Evolutionary conservation across 148 eudicot genomes (phyloP).

Genomic region (Fagopyrum esculentum): DNA sequence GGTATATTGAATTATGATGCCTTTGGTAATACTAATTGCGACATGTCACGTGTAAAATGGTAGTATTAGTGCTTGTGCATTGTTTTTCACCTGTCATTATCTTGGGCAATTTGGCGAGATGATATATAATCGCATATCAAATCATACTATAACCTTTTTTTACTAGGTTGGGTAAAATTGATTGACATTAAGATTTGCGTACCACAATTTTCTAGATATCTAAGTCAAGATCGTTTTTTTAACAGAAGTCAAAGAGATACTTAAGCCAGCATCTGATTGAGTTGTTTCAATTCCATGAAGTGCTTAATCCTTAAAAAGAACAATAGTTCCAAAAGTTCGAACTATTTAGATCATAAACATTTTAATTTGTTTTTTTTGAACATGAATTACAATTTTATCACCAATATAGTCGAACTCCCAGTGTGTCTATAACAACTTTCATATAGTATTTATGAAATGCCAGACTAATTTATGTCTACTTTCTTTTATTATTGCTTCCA

Average conservation of each 20-base stretch:
- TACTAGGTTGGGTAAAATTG: not conserved
- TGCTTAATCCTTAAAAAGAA: not conserved
- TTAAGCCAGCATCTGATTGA: not conserved
- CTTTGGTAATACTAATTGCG: not conserved
- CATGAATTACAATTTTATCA: not conserved
- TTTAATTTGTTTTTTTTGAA: not conserved
- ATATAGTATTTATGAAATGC: not conserved
- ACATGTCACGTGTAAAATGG: not conserved
- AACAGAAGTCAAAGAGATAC: not conserved
- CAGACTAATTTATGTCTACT: not conserved
- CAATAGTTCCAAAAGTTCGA: not conserved
- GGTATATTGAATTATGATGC: not conserved
- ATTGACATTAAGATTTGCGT: not conserved
- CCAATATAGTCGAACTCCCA: not conserved
- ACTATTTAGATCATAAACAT: not conserved
- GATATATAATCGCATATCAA: not conserved
- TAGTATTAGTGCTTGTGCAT: not conserved
- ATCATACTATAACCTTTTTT: not conserved
- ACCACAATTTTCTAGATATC: not conserved
- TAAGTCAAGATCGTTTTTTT: not conserved
- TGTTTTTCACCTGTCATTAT: not conserved
- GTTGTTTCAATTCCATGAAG: not conserved
- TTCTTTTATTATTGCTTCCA: slow-evolving; percentile 1
- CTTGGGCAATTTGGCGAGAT: not conserved
- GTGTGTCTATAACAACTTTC: not conserved